Percentiles rank a stretch among this genome's conserved stretches.
These are phyloP conservation scores for Botrytis porri DNA, from an alignment of 2,329 filamentous ascomycete species.

Conservation along the genomic window DNA sequence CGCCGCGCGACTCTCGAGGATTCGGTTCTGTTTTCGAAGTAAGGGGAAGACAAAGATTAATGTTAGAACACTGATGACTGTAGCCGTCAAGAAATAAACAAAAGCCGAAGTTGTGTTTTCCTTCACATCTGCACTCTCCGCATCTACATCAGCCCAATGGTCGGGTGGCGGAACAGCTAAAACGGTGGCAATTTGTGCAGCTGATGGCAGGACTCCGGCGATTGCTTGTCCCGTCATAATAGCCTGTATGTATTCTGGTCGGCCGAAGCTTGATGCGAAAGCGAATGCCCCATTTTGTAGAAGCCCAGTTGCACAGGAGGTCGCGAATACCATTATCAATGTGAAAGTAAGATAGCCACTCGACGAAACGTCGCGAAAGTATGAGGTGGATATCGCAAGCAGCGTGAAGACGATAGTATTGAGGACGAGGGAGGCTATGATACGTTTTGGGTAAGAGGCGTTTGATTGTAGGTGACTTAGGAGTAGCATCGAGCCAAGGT, in stretches of 20 bases:
- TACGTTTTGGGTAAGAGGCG: conserved; percentile 85
- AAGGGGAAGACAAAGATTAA: conserved; percentile 74
- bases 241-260: conserved; percentile 87
- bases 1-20: conserved; percentile 51
- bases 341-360: conserved; percentile 75
- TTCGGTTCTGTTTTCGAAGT: conserved; percentile 55
- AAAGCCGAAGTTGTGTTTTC: conserved; percentile 70
- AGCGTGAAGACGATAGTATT: conserved; percentile 75
- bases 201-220: conserved; percentile 82
- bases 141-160: conserved; percentile 30
- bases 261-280: conserved; percentile 80
- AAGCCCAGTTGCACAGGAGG: conserved; percentile 76
- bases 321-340: conserved; percentile 74
- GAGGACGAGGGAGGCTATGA: conserved; percentile 71
- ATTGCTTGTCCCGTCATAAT: conserved; percentile 95
- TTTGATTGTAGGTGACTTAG: conserved; percentile 76
- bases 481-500: conserved; percentile 70
- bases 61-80: conserved; percentile 66
- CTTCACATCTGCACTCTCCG: conserved; percentile 35
- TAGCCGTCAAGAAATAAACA: conserved; percentile 87
- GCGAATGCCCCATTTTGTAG: conserved; percentile 95
- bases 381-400: conserved; percentile 74
- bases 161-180: conserved; percentile 57
- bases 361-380: conserved; percentile 61
- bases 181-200: conserved; percentile 83